Conservation (phyloP, 2,329 filamentous ascomycete species). For the Botrytis elliptica region DNA sequence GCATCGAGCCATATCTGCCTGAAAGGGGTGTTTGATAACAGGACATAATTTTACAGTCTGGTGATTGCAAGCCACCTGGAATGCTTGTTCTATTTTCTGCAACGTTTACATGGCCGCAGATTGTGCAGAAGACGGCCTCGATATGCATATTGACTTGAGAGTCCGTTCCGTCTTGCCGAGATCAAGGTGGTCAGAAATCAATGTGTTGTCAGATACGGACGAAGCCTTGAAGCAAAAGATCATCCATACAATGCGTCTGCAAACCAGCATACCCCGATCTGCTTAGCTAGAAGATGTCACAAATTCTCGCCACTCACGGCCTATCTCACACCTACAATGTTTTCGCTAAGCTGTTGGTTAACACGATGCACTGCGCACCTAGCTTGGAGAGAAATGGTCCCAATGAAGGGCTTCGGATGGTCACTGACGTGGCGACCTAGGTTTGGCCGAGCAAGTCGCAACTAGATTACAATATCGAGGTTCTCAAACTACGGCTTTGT, state of each 20-base stretch:
- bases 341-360: constrained; percentile 23
- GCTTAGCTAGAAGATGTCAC: constrained; percentile 21
- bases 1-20: constrained; percentile 16
- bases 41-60: constrained; percentile 31
- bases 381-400: constrained; percentile 28
- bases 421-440: constrained; percentile 38
- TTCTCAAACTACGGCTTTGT: constrained; percentile 26
- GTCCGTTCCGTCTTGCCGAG: constrained; percentile 20
- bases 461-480: constrained; percentile 19
- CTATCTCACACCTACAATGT: constrained; percentile 23
- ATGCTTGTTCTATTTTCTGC: constrained; percentile 30
- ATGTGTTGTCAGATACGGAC: constrained; percentile 38
- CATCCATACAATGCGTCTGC: constrained; percentile 20
- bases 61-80: constrained; percentile 33
- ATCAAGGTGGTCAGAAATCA: constrained; percentile 21
- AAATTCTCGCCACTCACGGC: constrained; percentile 29
- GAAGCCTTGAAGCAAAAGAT: constrained; percentile 26
- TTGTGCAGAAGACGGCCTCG: constrained; percentile 19
- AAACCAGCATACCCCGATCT: constrained; percentile 13
- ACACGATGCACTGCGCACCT: constrained; percentile 19
- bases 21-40: constrained; percentile 20
- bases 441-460: constrained; percentile 32
- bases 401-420: constrained; percentile 27
- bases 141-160: constrained; percentile 19
- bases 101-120: constrained; percentile 23